Evolutionary conservation across 129 eudicot genomes (phyloP).

Genomic region (Chrysanthemum seticuspe): DNA sequence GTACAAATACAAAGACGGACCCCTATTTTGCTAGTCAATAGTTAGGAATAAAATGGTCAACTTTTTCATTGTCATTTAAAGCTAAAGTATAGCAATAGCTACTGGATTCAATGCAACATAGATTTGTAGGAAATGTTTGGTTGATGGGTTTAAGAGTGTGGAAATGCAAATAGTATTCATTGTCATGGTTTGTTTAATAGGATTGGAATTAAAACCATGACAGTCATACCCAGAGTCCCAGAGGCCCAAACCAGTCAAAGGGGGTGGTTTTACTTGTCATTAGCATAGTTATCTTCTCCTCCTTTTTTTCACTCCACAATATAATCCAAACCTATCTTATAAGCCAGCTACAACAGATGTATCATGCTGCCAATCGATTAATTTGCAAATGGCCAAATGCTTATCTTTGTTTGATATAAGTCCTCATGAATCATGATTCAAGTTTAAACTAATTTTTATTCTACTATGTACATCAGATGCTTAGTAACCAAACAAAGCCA

Average conservation of each 20-base stretch:
- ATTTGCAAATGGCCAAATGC: neutral
- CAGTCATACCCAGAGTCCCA: too few species aligned
- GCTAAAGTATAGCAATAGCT: neutral
- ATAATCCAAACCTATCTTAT: too few species aligned
- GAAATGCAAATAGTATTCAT: too few species aligned
- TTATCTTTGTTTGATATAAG: neutral
- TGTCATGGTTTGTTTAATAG: too few species aligned
- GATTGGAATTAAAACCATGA: too few species aligned
- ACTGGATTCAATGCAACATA: too few species aligned
- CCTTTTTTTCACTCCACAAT: too few species aligned
- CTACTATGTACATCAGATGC: neutral
- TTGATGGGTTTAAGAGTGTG: too few species aligned
- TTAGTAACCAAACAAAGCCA: conserved; percentile 3
- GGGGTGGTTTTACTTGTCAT: too few species aligned
- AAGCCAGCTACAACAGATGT: neutral
- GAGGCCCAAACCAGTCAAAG: too few species aligned
- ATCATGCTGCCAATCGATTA: neutral
- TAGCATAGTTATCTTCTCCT: too few species aligned
- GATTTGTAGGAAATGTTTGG: too few species aligned
- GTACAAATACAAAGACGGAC: neutral
- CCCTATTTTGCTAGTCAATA: neutral
- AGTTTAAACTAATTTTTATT: neutral
- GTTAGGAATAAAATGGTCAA: neutral
- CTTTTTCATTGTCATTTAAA: neutral
- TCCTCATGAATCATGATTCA: neutral